Conservation (phyloP, 306 rosid genomes). For the Ceratonia siliqua region DNA sequence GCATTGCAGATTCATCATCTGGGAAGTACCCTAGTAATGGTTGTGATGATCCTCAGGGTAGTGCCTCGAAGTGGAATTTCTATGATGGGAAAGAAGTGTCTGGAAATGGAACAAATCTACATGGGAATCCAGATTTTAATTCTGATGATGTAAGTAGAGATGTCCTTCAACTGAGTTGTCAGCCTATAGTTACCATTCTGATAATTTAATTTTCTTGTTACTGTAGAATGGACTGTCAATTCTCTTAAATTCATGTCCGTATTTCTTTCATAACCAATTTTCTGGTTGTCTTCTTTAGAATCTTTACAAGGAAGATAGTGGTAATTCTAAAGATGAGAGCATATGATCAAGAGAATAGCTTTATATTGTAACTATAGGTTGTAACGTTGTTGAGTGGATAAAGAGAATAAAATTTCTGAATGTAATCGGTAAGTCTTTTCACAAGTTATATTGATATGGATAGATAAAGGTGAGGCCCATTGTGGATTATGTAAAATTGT, state of each 20-base stretch:
- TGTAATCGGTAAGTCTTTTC: slow-evolving; percentile 1
- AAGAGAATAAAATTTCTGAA: background rate
- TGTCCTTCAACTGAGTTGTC: slow-evolving; percentile 2
- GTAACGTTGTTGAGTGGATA: background rate
- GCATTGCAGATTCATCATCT: slow-evolving; percentile 51
- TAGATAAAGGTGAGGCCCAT: background rate
- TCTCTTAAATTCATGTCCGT: background rate
- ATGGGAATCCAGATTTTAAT: slow-evolving; percentile 57
- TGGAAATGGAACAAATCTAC: slow-evolving; percentile 69
- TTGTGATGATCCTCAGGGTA: slow-evolving; percentile 79
- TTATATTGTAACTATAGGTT: background rate
- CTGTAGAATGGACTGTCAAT: background rate
- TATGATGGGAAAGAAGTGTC: slow-evolving; percentile 58
- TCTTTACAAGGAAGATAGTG: slow-evolving; percentile 9
- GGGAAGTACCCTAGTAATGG: slow-evolving; percentile 74
- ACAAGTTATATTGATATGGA: slow-evolving; percentile 7
- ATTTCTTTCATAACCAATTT: background rate
- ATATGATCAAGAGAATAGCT: slow-evolving; percentile 1
- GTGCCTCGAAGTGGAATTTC: slow-evolving; percentile 65
- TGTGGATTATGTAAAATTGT: slow-evolving; percentile 19
- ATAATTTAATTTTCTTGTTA: background rate
- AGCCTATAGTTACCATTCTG: background rate
- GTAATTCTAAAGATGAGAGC: background rate
- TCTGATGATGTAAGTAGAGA: slow-evolving; percentile 73
- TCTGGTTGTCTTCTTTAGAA: slow-evolving; percentile 10